Evolutionary conservation across 2,329 filamentous ascomycete genomes (phyloP), one percentile per base, ranked within the genome.

Genomic region (Hypoxylon rubiginosum): DNA sequence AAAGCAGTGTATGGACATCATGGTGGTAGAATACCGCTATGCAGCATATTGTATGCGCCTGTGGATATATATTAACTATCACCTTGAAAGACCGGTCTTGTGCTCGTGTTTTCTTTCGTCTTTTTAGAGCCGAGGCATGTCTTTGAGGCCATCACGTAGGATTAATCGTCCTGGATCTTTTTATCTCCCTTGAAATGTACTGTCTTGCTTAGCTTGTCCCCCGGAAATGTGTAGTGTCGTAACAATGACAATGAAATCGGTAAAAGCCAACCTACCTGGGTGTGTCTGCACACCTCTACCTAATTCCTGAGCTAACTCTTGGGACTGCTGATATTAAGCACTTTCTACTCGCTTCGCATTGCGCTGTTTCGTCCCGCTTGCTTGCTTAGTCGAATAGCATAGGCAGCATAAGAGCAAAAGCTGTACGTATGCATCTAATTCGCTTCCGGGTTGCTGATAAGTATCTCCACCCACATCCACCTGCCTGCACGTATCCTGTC

Each of bases 121-220:
- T 55, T 62, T 66, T 65, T 64, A 58, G 58, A 58, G 39, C 58
- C 51, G 58, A 56, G 45, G n/a, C 41, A 50, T 17, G 64, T 65
- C 69, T 72, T 72, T 71, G 69, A 71, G 43, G 62, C 30, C 43
- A 69, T 72, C 68, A 41, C 62, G 58, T 62, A 63, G 17, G 54
- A 49, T 52, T 46, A 11, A 43, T 64, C 61, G 52, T 62, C 54
- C 32, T 21, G 34, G 41, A 10, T 54, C 55, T 62, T 60, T 67
- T 59, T 55, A 62, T 32, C 54, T 54, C 52, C 64, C 60, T 64
- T 66, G 51, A 41, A 56, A 66, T 68, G 58, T 26, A 56, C 60
- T 60, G 67, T 70, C 59, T 64, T 57, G 56, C 56, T 57, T 63
- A 30, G 17, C 46, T 41, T 52, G n/a, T 46, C 50, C 49, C n/a